A percentile compares a stretch with the other conserved stretches of the same genome.
Conservation (phyloP, 2,329 filamentous ascomycete species). For the Hypoxylon sp. region DNA sequence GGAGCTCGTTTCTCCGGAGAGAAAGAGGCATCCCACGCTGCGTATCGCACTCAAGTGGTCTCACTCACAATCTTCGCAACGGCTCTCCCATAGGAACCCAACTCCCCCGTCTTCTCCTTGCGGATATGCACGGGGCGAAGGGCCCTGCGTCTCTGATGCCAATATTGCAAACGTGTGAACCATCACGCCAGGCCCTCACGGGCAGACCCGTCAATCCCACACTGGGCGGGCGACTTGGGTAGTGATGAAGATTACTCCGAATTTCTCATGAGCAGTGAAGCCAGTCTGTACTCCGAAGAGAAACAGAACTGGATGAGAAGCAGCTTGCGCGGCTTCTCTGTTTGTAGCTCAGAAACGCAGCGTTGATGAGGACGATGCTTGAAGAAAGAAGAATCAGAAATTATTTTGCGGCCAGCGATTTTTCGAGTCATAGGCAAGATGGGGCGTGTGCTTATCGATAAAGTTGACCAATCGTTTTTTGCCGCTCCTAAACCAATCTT, state of each 20-base stretch:
- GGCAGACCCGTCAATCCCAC: conserved; percentile 72
- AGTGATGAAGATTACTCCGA: conserved; percentile 92
- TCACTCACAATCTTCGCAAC: conserved; percentile 92
- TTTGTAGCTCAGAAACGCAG: conserved; percentile 97
- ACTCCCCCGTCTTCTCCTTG: conserved; percentile 56
- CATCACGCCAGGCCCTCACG: conserved; percentile 88
- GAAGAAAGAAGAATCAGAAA: conserved; percentile 60
- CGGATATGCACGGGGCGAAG: conserved; percentile 53
- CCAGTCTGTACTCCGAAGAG: conserved; percentile 38
- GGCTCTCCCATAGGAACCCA: conserved; percentile 86
- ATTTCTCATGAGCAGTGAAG: conserved; percentile 90
- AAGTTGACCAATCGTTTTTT: conserved; percentile 21
- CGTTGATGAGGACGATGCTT: conserved; percentile 90
- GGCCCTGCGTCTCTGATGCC: conserved; percentile 93
- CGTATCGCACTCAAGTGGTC: conserved; percentile 97
- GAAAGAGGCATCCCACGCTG: conserved; percentile 72
- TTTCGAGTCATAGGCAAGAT: conserved; percentile 48
- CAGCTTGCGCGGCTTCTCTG: conserved; percentile 66
- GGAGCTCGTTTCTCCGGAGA: conserved; percentile 56
- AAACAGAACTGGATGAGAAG: conserved; percentile 53
- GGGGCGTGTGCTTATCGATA: conserved; percentile 49
- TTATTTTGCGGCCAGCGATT: conserved; percentile 30
- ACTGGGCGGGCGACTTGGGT: conserved; percentile 62
- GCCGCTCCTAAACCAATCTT: background rate
- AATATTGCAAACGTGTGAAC: conserved; percentile 78